These are phyloP conservation scores for Chytriomyces confervae DNA, from an alignment of 192 early-diverging fungal species.

Conservation along the genomic window DNA sequence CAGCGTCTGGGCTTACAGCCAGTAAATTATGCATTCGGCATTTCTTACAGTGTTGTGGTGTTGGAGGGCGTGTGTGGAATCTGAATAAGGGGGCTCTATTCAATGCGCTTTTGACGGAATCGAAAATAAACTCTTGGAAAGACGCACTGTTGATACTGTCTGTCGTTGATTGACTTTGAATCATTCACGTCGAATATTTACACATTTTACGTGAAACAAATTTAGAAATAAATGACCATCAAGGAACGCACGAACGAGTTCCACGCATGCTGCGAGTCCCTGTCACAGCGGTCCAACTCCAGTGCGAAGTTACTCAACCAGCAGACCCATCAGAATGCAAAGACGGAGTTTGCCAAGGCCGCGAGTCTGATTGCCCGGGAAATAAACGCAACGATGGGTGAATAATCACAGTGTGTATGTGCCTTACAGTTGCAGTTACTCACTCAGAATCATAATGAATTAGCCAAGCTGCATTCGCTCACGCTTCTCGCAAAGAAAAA, in stretches of 20 bases:
- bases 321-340: slow-evolving; percentile 46
- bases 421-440: background rate
- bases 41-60: background rate
- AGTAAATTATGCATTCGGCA: slow-evolving; percentile 31
- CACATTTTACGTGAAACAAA: background rate
- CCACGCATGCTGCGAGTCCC: slow-evolving; percentile 76
- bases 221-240: slow-evolving; percentile 30
- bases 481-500: slow-evolving; percentile 92
- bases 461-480: slow-evolving; percentile 80
- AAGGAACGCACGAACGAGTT: slow-evolving; percentile 88
- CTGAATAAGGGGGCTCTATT: background rate
- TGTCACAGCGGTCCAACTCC: slow-evolving; percentile 57
- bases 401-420: too few relatives aligned
- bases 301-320: slow-evolving; percentile 34
- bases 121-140: background rate
- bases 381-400: slow-evolving; percentile 78
- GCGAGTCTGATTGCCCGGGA: slow-evolving; percentile 85
- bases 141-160: too few relatives aligned
- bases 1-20: slow-evolving; percentile 50
- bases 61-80: background rate
- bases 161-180: background rate
- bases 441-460: background rate
- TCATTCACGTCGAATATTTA: background rate
- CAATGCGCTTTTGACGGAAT: background rate
- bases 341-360: slow-evolving; percentile 83